Evolutionary conservation across 2,329 filamentous ascomycete species (phyloP).

Genomic region (Aspergillus viridinutans): DNA sequence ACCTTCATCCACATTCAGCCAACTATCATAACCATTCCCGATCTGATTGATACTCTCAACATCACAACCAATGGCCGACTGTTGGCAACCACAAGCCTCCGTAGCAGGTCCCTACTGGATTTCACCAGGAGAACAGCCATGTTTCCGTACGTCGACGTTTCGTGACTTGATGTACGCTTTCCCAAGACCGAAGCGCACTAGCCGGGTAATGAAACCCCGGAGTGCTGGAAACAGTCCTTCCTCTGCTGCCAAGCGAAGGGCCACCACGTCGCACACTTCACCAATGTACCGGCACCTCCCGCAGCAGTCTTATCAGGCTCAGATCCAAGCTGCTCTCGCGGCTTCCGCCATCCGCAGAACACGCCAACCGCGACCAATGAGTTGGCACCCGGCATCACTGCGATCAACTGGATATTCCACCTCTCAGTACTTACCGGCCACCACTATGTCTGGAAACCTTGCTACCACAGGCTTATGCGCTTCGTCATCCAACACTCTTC

Average conservation of each 20-base stretch:
- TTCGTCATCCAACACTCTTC: constrained; percentile 15
- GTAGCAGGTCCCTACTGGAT: constrained; percentile 26
- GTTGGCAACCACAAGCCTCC: constrained; percentile 24
- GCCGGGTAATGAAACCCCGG: constrained; percentile 58
- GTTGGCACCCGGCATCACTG: constrained; percentile 67
- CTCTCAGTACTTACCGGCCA: constrained; percentile 17
- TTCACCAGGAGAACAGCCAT: constrained; percentile 16
- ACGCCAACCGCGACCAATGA: constrained; percentile 57
- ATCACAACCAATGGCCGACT: constrained; percentile 28
- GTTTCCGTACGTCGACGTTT: constrained; percentile 20
- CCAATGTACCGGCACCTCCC: constrained; percentile 38
- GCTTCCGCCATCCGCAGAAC: constrained; percentile 30
- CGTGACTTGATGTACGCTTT: constrained; percentile 46
- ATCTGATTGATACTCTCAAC: not conserved
- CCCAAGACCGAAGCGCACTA: constrained; percentile 47
- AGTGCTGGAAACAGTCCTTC: constrained; percentile 68
- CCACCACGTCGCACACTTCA: constrained; percentile 48
- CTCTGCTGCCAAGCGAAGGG: constrained; percentile 46
- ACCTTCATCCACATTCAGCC: not conserved
- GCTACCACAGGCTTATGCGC: constrained; percentile 15
- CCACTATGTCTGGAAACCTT: constrained; percentile 14
- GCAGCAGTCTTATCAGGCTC: constrained; percentile 31
- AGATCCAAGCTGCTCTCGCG: constrained; percentile 44
- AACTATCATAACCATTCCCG: constrained; percentile 1
- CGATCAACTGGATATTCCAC: constrained; percentile 26